phyloP scores from a whole-genome alignment of 2,329 filamentous ascomycete species.

The Raffaelea albimanens region DNA sequence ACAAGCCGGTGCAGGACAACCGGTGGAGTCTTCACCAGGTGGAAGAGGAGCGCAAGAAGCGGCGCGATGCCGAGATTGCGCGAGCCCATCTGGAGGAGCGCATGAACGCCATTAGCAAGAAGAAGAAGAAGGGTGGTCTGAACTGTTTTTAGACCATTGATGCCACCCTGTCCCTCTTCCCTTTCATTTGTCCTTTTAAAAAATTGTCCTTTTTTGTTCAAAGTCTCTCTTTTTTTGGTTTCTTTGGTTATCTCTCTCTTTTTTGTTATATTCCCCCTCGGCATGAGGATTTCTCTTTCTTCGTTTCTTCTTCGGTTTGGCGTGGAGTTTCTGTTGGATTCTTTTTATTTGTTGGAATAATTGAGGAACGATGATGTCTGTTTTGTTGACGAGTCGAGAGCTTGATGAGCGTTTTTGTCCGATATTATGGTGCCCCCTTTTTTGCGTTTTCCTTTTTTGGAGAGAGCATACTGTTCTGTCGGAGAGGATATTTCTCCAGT shows the following conservation, averaged over 20 bases:
- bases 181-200: not conserved
- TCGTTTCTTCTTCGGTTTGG: not conserved
- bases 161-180: not conserved
- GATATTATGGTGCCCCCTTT: too few species aligned
- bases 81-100: conserved; percentile 84
- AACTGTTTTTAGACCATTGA: conserved; percentile 77
- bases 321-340: not conserved
- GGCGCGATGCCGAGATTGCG: conserved; percentile 81
- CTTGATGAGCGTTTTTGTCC: too few species aligned
- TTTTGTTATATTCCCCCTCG: not conserved
- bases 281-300: not conserved
- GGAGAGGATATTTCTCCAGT: too few species aligned
- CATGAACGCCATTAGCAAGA: conserved; percentile 85
- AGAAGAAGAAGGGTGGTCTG: conserved; percentile 90
- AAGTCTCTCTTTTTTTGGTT: conserved; percentile 2
- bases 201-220: not conserved
- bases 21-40: conserved; percentile 75
- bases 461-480: too few species aligned
- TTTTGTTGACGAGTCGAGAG: too few species aligned
- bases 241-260: conserved; percentile 1
- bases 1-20: conserved; percentile 43
- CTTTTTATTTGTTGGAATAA: not conserved
- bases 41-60: conserved; percentile 91
- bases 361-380: too few species aligned
- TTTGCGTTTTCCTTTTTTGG: too few species aligned